phyloP scores from a whole-genome alignment of 768 basidiomycete species.

The Boletus rex-veris region DNA sequence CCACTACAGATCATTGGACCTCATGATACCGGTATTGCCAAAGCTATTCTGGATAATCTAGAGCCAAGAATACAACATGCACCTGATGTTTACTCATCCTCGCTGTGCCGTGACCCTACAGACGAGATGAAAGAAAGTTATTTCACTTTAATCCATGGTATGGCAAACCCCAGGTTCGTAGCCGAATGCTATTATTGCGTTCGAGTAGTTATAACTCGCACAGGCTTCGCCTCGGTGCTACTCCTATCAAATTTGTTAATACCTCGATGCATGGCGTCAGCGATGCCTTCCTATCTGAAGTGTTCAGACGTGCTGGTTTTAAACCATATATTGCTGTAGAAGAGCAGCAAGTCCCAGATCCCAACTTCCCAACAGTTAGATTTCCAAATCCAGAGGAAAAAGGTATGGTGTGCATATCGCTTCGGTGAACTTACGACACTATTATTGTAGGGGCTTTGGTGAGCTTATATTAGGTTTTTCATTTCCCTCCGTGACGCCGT shows the following conservation, averaged over 20 bases:
- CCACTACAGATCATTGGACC: slow-evolving; percentile 71
- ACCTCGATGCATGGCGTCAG: slow-evolving; percentile 93
- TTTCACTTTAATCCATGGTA: slow-evolving; percentile 38
- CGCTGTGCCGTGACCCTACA: slow-evolving; percentile 54
- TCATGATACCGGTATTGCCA: slow-evolving; percentile 75
- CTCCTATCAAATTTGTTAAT: slow-evolving; percentile 63
- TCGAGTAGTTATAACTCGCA: background rate
- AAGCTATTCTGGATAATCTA: slow-evolving; percentile 58
- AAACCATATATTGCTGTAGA: slow-evolving; percentile 55
- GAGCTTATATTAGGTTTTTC: slow-evolving; percentile 11
- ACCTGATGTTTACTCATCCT: slow-evolving; percentile 35
- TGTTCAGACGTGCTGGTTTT: slow-evolving; percentile 60
- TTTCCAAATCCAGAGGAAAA: slow-evolving; percentile 93
- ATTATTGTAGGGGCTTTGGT: slow-evolving; percentile 47
- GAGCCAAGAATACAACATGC: slow-evolving; percentile 47
- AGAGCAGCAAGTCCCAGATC: slow-evolving; percentile 72
- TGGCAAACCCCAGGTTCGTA: slow-evolving; percentile 20
- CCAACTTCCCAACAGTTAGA: slow-evolving; percentile 78
- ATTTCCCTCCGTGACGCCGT: background rate
- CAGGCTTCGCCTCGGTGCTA: slow-evolving; percentile 8
- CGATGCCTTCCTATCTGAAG: slow-evolving; percentile 54
- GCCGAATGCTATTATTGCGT: background rate
- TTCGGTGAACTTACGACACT: slow-evolving; percentile 2
- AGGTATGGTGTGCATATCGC: slow-evolving; percentile 40
- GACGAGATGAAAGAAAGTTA: slow-evolving; percentile 58